A percentile compares a stretch with the other conserved stretches of the same genome.
Evolutionary conservation across 495 filamentous ascomycete genomes (phyloP).

Genomic region (Aspergillus asperescens): DNA sequence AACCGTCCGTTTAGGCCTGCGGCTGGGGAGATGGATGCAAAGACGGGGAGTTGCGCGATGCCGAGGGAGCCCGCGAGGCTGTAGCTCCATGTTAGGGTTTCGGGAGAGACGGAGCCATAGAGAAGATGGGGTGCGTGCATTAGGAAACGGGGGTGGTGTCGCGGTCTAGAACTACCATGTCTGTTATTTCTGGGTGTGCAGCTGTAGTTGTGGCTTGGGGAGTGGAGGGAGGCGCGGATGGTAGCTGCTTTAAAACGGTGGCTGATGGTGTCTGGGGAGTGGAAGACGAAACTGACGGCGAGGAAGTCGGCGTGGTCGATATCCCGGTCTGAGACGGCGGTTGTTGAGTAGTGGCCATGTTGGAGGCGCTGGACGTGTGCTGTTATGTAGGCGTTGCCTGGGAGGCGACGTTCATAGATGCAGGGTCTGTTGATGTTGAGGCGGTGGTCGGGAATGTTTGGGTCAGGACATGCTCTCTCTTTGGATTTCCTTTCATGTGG

Average conservation of each 20-base stretch:
- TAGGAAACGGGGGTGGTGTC: conserved; percentile 37
- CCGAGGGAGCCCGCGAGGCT: conserved; percentile 46
- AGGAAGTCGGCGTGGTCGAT: conserved; percentile 48
- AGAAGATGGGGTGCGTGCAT: conserved; percentile 50
- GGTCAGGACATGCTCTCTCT: conserved; percentile 21
- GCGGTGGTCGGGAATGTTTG: conserved; percentile 40
- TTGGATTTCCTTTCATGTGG: not conserved
- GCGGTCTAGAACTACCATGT: not conserved
- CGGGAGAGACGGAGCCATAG: conserved; percentile 48
- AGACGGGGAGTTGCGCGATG: conserved; percentile 40
- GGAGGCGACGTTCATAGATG: conserved; percentile 48
- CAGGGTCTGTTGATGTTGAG: conserved; percentile 42
- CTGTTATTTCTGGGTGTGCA: conserved; percentile 21
- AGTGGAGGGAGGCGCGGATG: conserved; percentile 36
- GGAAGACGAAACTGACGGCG: conserved; percentile 47
- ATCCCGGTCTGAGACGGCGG: conserved; percentile 35
- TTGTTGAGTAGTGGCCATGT: conserved; percentile 44
- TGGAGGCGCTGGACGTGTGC: conserved; percentile 49
- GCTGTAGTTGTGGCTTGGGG: conserved; percentile 36
- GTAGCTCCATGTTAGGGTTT: conserved; percentile 50
- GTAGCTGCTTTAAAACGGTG: conserved; percentile 48
- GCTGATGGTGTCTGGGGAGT: conserved; percentile 33
- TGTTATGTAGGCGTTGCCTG: conserved; percentile 47
- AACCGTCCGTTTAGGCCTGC: conserved; percentile 37
- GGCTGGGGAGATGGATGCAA: conserved; percentile 40